Evolutionary conservation across 352 stramenopile genomes (phyloP).

Genomic region (Phytopythium sindhum): DNA sequence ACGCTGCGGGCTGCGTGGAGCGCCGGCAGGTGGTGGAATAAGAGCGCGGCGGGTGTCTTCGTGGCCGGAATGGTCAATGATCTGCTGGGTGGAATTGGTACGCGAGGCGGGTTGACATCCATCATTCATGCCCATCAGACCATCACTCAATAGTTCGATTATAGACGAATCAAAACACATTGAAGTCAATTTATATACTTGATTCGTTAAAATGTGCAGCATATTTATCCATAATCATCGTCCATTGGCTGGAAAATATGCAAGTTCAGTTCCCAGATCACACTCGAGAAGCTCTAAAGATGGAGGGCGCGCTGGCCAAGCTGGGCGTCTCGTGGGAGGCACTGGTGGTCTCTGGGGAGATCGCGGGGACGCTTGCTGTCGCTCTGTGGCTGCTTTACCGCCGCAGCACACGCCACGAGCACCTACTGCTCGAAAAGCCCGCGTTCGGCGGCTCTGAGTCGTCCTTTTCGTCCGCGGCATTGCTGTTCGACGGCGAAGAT

Average conservation of each 20-base stretch:
- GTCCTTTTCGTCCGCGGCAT: background rate
- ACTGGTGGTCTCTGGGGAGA: conserved; percentile 42
- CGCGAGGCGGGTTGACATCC: background rate
- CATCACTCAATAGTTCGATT: background rate
- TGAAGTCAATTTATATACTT: background rate
- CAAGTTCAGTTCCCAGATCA: background rate
- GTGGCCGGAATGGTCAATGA: background rate
- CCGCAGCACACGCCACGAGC: conserved; percentile 28
- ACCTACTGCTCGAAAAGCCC: conserved; percentile 20
- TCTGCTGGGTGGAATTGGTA: background rate
- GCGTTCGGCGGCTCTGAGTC: background rate
- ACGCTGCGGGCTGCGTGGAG: background rate
- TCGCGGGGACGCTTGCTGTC: conserved; percentile 31
- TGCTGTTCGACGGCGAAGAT: background rate
- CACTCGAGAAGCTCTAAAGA: background rate
- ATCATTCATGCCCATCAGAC: background rate
- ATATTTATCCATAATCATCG: background rate
- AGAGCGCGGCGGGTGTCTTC: background rate
- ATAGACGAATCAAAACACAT: background rate
- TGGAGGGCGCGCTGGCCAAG: conserved; percentile 42
- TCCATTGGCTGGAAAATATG: background rate
- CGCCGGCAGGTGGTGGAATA: background rate
- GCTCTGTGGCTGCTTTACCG: conserved; percentile 49
- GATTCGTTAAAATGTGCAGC: no score
- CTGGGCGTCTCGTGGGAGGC: conserved; percentile 45